Percentiles rank a stretch among this genome's conserved stretches.
Evolutionary conservation across 208 protist species (phyloP).

Genomic region (Crithidia fasciculata): DNA sequence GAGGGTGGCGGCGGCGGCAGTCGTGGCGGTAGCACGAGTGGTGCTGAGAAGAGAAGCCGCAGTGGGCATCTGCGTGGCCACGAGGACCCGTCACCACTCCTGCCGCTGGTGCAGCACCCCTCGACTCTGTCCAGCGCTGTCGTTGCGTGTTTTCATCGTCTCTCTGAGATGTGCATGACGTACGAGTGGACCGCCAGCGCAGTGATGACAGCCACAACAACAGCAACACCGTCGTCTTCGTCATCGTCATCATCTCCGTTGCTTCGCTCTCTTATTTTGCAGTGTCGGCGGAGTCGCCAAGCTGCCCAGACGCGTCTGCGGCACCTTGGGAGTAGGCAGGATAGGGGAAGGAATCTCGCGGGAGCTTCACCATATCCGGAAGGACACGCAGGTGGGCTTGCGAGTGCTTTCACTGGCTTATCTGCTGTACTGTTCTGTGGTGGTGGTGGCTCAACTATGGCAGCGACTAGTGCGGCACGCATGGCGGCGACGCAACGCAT

Average conservation of each 20-base stretch:
- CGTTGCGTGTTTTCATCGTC: constrained; percentile 5
- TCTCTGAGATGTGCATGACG: constrained; percentile 16
- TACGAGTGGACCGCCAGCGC: constrained; percentile 25
- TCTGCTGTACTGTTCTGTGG: not conserved
- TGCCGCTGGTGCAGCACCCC: too few relatives aligned
- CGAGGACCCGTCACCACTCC: too few relatives aligned
- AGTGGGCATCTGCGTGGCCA: too few relatives aligned
- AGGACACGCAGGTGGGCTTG: not conserved
- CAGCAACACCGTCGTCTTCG: not conserved
- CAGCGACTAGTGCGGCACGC: not conserved
- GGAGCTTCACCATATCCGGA: not conserved
- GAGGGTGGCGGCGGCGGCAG: constrained; percentile 12
- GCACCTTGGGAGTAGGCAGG: not conserved
- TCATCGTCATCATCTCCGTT: not conserved
- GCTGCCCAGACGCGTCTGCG: constrained; percentile 7
- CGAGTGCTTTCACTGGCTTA: not conserved
- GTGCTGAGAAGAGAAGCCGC: not conserved
- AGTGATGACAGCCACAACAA: not conserved
- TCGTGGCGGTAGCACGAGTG: too few relatives aligned
- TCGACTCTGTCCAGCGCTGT: not conserved
- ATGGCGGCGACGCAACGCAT: not conserved
- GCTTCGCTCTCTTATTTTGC: constrained; percentile 17
- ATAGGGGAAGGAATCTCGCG: not conserved
- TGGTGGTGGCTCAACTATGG: not conserved
- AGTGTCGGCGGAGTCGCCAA: constrained; percentile 27